A percentile compares a stretch with the other conserved stretches of the same genome.
These are phyloP conservation scores for Trichosanthes cucumerina DNA, from an alignment of 306 rosid genomes.

Conservation along the genomic window DNA sequence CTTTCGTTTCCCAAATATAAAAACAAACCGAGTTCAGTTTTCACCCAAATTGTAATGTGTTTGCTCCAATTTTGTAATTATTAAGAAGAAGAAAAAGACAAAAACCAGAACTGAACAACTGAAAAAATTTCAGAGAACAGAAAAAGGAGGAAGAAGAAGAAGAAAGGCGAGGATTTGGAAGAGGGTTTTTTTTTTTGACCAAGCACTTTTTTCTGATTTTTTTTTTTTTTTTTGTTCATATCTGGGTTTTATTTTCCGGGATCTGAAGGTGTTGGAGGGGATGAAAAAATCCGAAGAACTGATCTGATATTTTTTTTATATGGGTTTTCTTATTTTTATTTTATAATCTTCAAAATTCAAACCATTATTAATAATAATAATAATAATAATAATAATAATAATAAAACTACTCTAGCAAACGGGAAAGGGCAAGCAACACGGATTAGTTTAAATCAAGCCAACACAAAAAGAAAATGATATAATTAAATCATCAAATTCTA, in stretches of 20 bases:
- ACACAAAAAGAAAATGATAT: no score
- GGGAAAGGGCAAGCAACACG: no score
- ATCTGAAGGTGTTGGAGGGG: background rate
- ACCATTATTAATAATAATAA: no score
- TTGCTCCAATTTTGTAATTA: background rate
- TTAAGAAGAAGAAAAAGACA: background rate
- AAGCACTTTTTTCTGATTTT: background rate
- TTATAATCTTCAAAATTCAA: no score
- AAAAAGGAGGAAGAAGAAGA: background rate
- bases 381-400: no score
- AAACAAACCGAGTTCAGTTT: conserved; percentile 5
- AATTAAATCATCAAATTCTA: no score
- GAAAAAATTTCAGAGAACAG: background rate
- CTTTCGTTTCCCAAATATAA: conserved; percentile 18
- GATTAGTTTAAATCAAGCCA: no score
- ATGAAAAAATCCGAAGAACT: background rate
- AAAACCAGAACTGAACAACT: background rate
- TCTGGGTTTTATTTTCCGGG: conserved; percentile 4
- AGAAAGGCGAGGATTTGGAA: conserved; percentile 1
- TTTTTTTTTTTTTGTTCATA: background rate
- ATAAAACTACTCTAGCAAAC: no score
- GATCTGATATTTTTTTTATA: background rate
- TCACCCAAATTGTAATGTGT: background rate
- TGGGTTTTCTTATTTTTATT: no score
- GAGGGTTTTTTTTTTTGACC: background rate